Conservation (phyloP, 2,329 filamentous ascomycete species). For the Monilinia fructicola region DNA sequence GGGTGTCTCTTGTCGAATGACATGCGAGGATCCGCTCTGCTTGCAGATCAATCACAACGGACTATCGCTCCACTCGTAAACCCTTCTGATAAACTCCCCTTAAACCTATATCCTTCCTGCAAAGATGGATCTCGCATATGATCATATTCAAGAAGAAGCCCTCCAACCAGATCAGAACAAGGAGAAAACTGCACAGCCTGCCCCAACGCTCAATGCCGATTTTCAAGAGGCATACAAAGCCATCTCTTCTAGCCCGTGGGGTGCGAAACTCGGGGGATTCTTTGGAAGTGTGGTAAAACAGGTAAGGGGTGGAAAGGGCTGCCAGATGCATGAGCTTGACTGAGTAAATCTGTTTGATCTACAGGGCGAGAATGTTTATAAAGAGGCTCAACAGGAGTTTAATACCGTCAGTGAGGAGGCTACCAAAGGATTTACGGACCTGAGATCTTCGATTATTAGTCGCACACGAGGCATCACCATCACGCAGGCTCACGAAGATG, state of each 20-base stretch:
- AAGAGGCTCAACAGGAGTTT: slow-evolving; percentile 83
- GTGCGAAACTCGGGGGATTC: slow-evolving; percentile 81
- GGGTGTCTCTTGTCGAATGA: neutral
- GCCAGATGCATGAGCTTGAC: neutral
- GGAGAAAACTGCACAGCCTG: slow-evolving; percentile 46
- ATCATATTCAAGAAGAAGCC: slow-evolving; percentile 87
- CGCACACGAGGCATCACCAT: slow-evolving; percentile 71
- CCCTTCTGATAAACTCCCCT: neutral
- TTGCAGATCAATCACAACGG: slow-evolving; percentile 13
- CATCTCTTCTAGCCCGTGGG: slow-evolving; percentile 89
- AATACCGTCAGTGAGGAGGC: slow-evolving; percentile 78
- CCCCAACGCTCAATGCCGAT: slow-evolving; percentile 73
- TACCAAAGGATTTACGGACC: slow-evolving; percentile 71
- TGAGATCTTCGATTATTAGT: slow-evolving; percentile 66
- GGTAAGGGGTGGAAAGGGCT: slow-evolving; percentile 48
- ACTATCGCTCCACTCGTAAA: slow-evolving; percentile 4
- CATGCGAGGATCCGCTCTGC: slow-evolving; percentile 9
- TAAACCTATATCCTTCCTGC: neutral
- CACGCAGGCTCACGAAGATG: slow-evolving; percentile 39
- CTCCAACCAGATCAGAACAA: slow-evolving; percentile 55
- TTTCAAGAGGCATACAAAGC: slow-evolving; percentile 95
- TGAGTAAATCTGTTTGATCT: slow-evolving; percentile 11
- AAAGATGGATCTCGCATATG: slow-evolving; percentile 92
- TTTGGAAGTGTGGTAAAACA: slow-evolving; percentile 92
- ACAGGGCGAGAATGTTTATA: slow-evolving; percentile 78